Evolutionary conservation across 2,329 filamentous ascomycete genomes (phyloP), one percentile per base, ranked within the genome.

Genomic region (Beauveria sp.): DNA sequence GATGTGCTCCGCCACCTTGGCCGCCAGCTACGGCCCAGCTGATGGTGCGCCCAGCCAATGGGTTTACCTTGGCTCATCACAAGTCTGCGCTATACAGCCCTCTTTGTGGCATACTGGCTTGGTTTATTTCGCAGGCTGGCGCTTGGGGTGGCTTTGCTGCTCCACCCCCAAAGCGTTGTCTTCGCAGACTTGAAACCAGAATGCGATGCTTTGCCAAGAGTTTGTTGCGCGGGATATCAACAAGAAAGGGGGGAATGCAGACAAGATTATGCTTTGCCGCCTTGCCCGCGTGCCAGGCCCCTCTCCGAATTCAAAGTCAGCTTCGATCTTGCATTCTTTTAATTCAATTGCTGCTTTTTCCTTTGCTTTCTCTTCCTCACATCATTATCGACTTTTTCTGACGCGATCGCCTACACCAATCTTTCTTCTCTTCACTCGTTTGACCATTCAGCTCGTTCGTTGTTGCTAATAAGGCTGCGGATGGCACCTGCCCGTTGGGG

Each of bases 131-230:
- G 26, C 24, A 34, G 47, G 34, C 56, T 20, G 34, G 24, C 34
- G 16, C 30, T 26, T 22, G 22, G 38, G 22, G 58, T 52, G 58
- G 49, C 49, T 59, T 43, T 45, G 49, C 18, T 16, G n/a, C 47
- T 52, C 58, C 58, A 60, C 58, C 49, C 40, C 50, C 49, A 60
- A 59, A 46, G 47, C 58, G 49, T 16, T 20, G 49, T 47, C 40
- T 22, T 10, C 5, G 14, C 16, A 28, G 28, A 58, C 42, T 45
- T 60, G 58, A 60, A 60, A 60, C 58, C 47, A 12, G 26, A 52
- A 49, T 52, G 14, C 57, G 57, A 38, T 46, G 58, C 49, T 20
- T 34, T 60, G 58, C 50, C 58, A 60, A 60, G 58, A 51, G 10
- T 43, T 53, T 42, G 47, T 52, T n/a, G 34, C 38, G 20, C 45